Conservation (phyloP, 2,329 filamentous ascomycete genomes). For the Ceratocystis albifundus region DNA sequence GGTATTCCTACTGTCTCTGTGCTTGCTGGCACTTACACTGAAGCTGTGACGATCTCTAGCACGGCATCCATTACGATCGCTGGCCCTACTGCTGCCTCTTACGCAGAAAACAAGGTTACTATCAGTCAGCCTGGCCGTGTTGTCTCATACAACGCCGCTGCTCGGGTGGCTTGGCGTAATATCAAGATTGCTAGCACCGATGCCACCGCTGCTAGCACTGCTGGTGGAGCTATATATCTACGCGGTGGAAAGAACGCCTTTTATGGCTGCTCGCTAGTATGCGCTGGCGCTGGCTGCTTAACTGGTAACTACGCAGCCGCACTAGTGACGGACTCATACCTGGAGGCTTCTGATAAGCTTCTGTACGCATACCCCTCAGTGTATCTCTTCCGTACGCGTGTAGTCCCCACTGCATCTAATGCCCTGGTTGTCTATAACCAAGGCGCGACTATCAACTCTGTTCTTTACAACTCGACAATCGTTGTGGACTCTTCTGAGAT, state of each 20-base stretch:
- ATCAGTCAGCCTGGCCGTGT: constrained; percentile 28
- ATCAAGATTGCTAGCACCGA: constrained; percentile 33
- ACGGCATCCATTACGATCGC: constrained; percentile 35
- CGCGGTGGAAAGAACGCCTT: constrained; percentile 31
- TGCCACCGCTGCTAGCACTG: constrained; percentile 26
- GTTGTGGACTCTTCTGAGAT: constrained; percentile 34
- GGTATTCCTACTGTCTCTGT: constrained; percentile 35
- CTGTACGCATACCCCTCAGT: constrained; percentile 33
- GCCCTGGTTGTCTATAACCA: constrained; percentile 31
- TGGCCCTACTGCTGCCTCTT: constrained; percentile 28
- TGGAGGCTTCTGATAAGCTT: constrained; percentile 35
- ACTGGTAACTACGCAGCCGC: constrained; percentile 29
- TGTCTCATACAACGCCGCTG: constrained; percentile 29
- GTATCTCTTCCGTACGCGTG: constrained; percentile 36
- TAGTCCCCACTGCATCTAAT: constrained; percentile 31
- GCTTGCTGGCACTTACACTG: constrained; percentile 36
- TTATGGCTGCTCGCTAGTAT: constrained; percentile 36
- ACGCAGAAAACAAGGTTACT: constrained; percentile 31
- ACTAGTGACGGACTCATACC: constrained; percentile 36
- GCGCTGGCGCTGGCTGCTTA: constrained; percentile 29
- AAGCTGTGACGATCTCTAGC: constrained; percentile 33
- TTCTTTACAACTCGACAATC: constrained; percentile 32
- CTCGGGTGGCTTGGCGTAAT: constrained; percentile 31
- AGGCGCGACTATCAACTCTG: constrained; percentile 28
- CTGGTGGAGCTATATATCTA: constrained; percentile 28